Conservation (phyloP, 2,329 filamentous ascomycete genomes). For the Talaromyces marneffei region DNA sequence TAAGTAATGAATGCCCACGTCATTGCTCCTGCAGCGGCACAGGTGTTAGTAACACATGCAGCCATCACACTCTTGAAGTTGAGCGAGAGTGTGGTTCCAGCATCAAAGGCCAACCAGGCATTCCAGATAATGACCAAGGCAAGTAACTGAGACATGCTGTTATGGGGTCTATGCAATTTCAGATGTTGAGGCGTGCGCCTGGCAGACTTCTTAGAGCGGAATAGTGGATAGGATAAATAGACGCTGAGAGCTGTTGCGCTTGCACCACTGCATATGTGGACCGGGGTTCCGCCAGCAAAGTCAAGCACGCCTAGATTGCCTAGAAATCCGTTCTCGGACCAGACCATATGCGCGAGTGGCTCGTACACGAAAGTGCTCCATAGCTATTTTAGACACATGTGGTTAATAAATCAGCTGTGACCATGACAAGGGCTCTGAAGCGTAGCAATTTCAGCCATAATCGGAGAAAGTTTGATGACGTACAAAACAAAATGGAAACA, state of each 20-base stretch:
- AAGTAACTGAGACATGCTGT: conserved; percentile 45
- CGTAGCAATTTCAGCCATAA: no score
- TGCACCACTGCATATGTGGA: conserved; percentile 41
- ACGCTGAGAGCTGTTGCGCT: conserved; percentile 41
- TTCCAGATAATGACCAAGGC: conserved; percentile 49
- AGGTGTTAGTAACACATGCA: conserved; percentile 7
- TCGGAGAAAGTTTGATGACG: not conserved
- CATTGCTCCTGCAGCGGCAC: conserved; percentile 35
- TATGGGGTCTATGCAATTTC: conserved; percentile 44
- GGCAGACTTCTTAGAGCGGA: conserved; percentile 42
- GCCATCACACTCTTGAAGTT: conserved; percentile 45
- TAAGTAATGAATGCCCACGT: conserved; percentile 46
- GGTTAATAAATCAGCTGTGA: not conserved
- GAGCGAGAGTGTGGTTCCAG: conserved; percentile 44
- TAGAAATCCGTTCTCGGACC: conserved; percentile 42
- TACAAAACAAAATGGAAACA: conserved; percentile 46
- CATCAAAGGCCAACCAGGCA: conserved; percentile 49
- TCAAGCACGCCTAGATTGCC: conserved; percentile 43
- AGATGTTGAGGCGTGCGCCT: conserved; percentile 44
- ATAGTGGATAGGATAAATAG: conserved; percentile 48
- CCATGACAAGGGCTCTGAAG: no score
- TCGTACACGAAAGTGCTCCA: conserved; percentile 48
- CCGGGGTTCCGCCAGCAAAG: conserved; percentile 43
- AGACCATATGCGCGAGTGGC: conserved; percentile 47
- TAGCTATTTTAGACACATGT: conserved; percentile 27